Conservation (phyloP, 495 filamentous ascomycete genomes). For the Daldinia decipiens region DNA sequence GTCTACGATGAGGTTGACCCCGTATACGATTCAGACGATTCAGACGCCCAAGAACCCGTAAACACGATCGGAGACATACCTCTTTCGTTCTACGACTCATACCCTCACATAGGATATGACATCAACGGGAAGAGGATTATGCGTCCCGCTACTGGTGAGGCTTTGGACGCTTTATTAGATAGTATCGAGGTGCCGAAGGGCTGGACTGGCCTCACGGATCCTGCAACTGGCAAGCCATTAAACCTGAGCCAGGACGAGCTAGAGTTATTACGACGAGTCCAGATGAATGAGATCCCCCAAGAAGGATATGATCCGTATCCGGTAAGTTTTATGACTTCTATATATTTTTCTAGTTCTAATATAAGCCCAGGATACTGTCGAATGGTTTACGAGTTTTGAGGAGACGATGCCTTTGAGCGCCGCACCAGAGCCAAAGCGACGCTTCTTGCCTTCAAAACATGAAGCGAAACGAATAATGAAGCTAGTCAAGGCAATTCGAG, state of each 20-base stretch:
- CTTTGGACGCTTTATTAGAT: slow-evolving; percentile 91
- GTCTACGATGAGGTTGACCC: slow-evolving; percentile 89
- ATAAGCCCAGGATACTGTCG: slow-evolving; percentile 72
- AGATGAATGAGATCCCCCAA: slow-evolving; percentile 86
- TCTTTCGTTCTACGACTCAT: slow-evolving; percentile 92
- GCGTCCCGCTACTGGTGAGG: slow-evolving; percentile 93
- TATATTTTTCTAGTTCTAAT: slow-evolving; percentile 20
- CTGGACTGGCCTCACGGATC: slow-evolving; percentile 96
- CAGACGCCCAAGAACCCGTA: slow-evolving; percentile 76
- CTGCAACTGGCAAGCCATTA: slow-evolving; percentile 88
- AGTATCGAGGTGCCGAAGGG: slow-evolving; percentile 98
- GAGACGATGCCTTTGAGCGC: slow-evolving; percentile 95
- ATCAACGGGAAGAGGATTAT: slow-evolving; percentile 98
- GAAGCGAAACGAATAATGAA: slow-evolving; percentile 98
- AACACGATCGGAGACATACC: slow-evolving; percentile 98
- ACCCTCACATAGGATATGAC: slow-evolving; percentile 98
- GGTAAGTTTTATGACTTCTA: slow-evolving; percentile 49
- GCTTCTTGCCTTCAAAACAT: slow-evolving; percentile 97
- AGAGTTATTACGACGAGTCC: slow-evolving; percentile 86
- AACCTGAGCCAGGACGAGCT: slow-evolving; percentile 89
- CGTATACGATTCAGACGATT: slow-evolving; percentile 94
- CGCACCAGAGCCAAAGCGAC: slow-evolving; percentile 93
- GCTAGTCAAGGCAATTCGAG: slow-evolving; percentile 92
- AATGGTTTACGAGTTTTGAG: slow-evolving; percentile 89
- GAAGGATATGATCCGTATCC: slow-evolving; percentile 94